Evolutionary conservation across 2,329 filamentous ascomycete genomes (phyloP), one percentile per base, ranked within the genome.

Genomic region (Aureobasidium sp.): DNA sequence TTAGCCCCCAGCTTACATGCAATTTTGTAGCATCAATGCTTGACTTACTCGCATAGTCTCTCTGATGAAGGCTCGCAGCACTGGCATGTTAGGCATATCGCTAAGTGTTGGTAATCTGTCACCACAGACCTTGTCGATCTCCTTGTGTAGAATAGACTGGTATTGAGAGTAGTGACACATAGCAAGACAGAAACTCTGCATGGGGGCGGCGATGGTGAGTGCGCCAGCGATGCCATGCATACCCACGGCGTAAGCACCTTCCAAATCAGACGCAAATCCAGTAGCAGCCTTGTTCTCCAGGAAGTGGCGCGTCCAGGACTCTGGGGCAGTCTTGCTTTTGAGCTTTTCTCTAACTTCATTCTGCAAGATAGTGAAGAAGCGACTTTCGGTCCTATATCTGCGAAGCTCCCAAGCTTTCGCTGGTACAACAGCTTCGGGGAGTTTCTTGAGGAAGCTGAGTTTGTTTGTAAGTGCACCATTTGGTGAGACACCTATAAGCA

Each of bases 61-160:
- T 70, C 85, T 84, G 29, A 85, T 71, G 46, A 81, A 81, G 1
- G 82, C 82, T 17, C 82, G 74, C 10, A 84, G 76, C 0, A 76
- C 81, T 0, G 83, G 82, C 23, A 85, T 71, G 17, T 78, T 70
- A 2, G 78, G 71, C 66, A 78, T 79, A 67, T 85, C 81, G 8
- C 74, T 72, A 37, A 80, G 76, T 15, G 72, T 79, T 0, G 83
- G 82, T 73, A 84, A 76, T 23, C 79, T 76, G 63, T 81, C 76
- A 17, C 81, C 81, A 61, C 80, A 82, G 1, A 84, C 80, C 9
- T 76, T 71, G 65, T 86, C 83, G 15, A 86, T 77, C 69, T 86
- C 83, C 50, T 79, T 80, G 68, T 85, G 82, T 6, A 76, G 68
- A 65, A 75, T 72, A 1, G 70, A 69, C 57, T 78, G 70, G 53